A percentile compares a stretch with the other conserved stretches of the same genome.
These are phyloP conservation scores for Mucor saturninus DNA, from an alignment of 371 early-diverging fungal species.

Conservation along the genomic window DNA sequence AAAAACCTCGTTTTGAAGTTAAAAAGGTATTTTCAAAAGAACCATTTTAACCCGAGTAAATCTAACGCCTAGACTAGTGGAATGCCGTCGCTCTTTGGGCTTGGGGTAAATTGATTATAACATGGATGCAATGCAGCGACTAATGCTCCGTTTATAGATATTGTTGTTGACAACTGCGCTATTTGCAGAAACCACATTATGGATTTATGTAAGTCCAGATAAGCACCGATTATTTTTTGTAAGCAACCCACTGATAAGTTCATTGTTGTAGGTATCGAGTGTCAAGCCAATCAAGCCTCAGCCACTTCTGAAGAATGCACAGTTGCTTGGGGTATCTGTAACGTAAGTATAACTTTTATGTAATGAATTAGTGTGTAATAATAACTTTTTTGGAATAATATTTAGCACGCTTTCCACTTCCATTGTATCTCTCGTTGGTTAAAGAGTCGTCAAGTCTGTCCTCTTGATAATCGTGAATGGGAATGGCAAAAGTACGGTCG, in stretches of 20 bases:
- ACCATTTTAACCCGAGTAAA: neutral
- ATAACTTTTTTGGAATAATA: neutral
- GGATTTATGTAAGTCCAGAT: conserved; percentile 91
- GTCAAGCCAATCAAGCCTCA: conserved; percentile 96
- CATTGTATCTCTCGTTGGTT: conserved; percentile 99
- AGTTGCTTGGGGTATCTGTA: conserved; percentile 99
- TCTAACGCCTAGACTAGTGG: conserved; percentile 69
- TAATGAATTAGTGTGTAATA: neutral
- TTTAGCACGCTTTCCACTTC: conserved; percentile 98
- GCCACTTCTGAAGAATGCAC: conserved; percentile 95
- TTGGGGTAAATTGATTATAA: conserved; percentile 75
- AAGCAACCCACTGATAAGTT: neutral
- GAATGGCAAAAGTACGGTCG: conserved; percentile 90
- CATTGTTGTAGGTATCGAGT: conserved; percentile 82
- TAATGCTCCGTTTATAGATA: conserved; percentile 70
- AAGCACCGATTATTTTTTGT: neutral
- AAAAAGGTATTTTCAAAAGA: conserved; percentile 77
- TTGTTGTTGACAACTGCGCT: conserved; percentile 99
- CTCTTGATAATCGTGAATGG: conserved; percentile 99
- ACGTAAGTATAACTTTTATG: conserved; percentile 61
- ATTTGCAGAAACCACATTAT: conserved; percentile 99
- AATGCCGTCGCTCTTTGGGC: conserved; percentile 98
- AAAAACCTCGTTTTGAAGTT: conserved; percentile 91
- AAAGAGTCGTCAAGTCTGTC: conserved; percentile 98
- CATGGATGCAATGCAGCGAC: neutral